Percentiles rank a stretch among this genome's conserved stretches.
Evolutionary conservation across 1,284 basidiomycete species (phyloP).

Genomic region (Ganoderma multipileum): DNA sequence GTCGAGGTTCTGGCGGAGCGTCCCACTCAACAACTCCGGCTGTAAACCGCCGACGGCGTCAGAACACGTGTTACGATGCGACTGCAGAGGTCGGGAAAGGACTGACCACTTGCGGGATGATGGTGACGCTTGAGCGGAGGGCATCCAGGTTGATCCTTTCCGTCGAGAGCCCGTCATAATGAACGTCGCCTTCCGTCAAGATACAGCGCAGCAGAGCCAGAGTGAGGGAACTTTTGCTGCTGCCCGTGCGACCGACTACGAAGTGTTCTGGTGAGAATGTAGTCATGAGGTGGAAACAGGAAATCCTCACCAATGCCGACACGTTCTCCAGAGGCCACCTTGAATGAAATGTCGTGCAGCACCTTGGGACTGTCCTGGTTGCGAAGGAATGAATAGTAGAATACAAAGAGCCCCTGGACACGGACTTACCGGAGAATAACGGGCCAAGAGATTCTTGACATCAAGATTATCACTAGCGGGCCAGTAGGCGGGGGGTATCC

Average conservation of each 20-base stretch:
- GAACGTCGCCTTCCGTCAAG: slow-evolving; percentile 51
- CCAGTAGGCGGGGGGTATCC: slow-evolving; percentile 79
- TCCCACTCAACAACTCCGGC: slow-evolving; percentile 72
- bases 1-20: slow-evolving; percentile 66
- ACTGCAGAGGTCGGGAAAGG: neutral
- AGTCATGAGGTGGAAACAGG: neutral
- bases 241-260: slow-evolving; percentile 68
- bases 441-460: slow-evolving; percentile 68
- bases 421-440: slow-evolving; percentile 49
- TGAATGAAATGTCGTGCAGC: slow-evolving; percentile 55
- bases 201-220: slow-evolving; percentile 52
- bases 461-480: slow-evolving; percentile 73
- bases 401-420: slow-evolving; percentile 14
- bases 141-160: slow-evolving; percentile 66
- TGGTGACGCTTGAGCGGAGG: slow-evolving; percentile 53
- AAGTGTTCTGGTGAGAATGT: too few species aligned
- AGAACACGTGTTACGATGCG: neutral
- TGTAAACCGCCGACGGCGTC: slow-evolving; percentile 27
- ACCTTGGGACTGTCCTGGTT: slow-evolving; percentile 50
- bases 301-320: slow-evolving; percentile 49
- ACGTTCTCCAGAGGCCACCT: slow-evolving; percentile 59
- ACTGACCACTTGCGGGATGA: slow-evolving; percentile 48
- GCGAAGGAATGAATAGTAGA: neutral
- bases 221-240: slow-evolving; percentile 47
- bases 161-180: slow-evolving; percentile 42